These are phyloP conservation scores for Colletotrichum incanum DNA, from an alignment of 2,329 filamentous ascomycete species.

Conservation along the genomic window DNA sequence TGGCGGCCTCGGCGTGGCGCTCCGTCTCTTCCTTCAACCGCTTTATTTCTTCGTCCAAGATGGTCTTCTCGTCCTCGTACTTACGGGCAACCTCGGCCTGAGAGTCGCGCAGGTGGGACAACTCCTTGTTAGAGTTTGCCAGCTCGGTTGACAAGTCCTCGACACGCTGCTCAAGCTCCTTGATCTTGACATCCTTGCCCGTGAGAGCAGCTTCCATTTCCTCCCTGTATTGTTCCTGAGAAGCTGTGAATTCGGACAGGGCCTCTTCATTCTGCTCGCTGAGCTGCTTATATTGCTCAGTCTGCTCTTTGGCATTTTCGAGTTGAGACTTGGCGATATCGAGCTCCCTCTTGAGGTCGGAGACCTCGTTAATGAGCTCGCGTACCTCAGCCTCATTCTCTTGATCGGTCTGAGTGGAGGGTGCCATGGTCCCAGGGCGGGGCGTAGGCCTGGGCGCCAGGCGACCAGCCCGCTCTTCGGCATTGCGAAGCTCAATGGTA, in stretches of 20 bases:
- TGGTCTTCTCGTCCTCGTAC: constrained; percentile 86
- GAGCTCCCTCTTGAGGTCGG: constrained; percentile 89
- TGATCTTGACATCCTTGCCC: constrained; percentile 85
- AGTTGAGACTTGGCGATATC: constrained; percentile 86
- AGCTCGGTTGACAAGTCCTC: constrained; percentile 90
- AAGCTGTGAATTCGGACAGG: constrained; percentile 82
- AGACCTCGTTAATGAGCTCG: constrained; percentile 86
- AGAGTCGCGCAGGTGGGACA: constrained; percentile 84
- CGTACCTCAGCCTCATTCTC: constrained; percentile 76
- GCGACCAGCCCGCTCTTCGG: constrained; percentile 88
- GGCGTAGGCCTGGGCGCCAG: constrained; percentile 85
- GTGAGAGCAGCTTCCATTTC: constrained; percentile 84
- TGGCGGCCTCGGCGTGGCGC: constrained; percentile 82
- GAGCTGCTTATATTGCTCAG: constrained; percentile 90
- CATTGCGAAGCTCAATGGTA: constrained; percentile 87
- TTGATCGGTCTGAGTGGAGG: constrained; percentile 62
- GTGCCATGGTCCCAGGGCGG: constrained; percentile 64
- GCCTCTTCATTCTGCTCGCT: constrained; percentile 91
- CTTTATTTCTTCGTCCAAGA: constrained; percentile 83
- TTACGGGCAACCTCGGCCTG: constrained; percentile 81
- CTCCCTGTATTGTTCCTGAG: constrained; percentile 89
- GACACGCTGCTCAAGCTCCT: constrained; percentile 85
- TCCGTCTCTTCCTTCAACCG: constrained; percentile 89
- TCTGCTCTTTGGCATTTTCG: constrained; percentile 84
- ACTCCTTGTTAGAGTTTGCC: constrained; percentile 83